These are phyloP conservation scores for Silene uniflora DNA, from an alignment of 148 eudicot genomes.

Conservation along the genomic window DNA sequence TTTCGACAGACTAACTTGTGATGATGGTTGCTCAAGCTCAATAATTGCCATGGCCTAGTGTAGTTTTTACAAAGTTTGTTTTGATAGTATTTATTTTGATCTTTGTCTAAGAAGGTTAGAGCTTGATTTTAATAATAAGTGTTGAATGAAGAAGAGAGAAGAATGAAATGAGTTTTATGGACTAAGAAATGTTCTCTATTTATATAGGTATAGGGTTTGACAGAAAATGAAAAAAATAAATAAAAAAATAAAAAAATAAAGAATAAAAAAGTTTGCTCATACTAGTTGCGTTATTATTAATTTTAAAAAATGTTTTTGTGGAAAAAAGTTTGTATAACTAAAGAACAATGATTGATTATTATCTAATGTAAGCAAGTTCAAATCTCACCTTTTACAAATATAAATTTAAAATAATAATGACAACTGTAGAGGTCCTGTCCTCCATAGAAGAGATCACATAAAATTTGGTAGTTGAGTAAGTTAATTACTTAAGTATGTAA, in stretches of 20 bases:
- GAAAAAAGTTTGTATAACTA: constrained; percentile 7
- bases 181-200: neutral
- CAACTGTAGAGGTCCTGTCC: constrained; percentile 63
- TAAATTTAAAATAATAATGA: constrained; percentile 35
- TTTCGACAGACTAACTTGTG: constrained; percentile 45
- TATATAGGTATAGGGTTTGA: constrained; percentile 33
- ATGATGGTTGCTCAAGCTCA: constrained; percentile 55
- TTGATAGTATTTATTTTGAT: no score
- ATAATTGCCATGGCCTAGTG: constrained; percentile 44
- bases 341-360: constrained; percentile 57
- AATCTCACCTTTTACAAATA: constrained; percentile 42
- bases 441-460: constrained; percentile 42
- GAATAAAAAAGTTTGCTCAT: constrained; percentile 19
- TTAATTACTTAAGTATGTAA: no score
- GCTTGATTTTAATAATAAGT: neutral
- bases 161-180: constrained; percentile 28
- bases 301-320: neutral
- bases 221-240: neutral
- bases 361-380: constrained; percentile 50
- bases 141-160: constrained; percentile 11
- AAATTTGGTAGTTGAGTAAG: constrained; percentile 75
- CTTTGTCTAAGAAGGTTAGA: neutral
- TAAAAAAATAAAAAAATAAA: no score
- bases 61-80: neutral
- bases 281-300: constrained; percentile 18